Evolutionary conservation across 805 yeast species (phyloP).

Genomic region (Kuraishia piskuri): DNA sequence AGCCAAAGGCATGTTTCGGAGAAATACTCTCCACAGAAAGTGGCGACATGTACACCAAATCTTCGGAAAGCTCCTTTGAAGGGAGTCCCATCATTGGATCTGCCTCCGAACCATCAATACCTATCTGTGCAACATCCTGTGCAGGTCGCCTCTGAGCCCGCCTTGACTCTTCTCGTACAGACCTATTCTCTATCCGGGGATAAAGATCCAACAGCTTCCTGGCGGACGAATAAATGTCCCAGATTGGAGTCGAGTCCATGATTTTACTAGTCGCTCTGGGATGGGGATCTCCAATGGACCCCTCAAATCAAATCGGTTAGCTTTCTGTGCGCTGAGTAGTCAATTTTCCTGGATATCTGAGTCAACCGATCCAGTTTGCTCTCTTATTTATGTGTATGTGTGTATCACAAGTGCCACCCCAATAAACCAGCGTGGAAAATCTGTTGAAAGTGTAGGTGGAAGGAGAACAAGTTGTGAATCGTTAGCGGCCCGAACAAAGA

Average conservation of each 20-base stretch:
- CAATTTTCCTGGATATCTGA: not conserved
- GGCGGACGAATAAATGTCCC: slow-evolving; percentile 26
- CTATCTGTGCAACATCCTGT: slow-evolving; percentile 1
- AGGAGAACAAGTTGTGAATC: not conserved
- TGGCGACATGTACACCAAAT: slow-evolving; percentile 16
- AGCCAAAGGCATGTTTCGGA: slow-evolving; percentile 2
- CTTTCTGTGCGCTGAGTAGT: not conserved
- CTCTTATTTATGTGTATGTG: too few relatives aligned
- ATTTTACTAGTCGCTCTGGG: not conserved
- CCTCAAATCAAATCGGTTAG: not conserved
- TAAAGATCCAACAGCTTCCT: slow-evolving; percentile 22
- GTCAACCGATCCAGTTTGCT: not conserved
- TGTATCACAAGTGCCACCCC: too few relatives aligned
- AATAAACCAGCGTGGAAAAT: too few relatives aligned
- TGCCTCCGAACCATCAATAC: not conserved
- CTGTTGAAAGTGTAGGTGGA: too few relatives aligned
- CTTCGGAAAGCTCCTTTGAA: slow-evolving; percentile 9
- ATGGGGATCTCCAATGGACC: not conserved
- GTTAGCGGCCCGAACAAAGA: too few relatives aligned
- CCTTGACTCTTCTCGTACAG: slow-evolving; percentile 19
- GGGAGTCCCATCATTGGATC: slow-evolving; percentile 2
- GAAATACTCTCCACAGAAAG: slow-evolving; percentile 4
- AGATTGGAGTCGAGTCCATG: slow-evolving; percentile 22
- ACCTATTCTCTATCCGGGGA: slow-evolving; percentile 24
- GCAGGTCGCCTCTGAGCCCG: slow-evolving; percentile 12